phyloP scores from a whole-genome alignment of 352 stramenopile genomes.

The Phytophthora capsici region DNA sequence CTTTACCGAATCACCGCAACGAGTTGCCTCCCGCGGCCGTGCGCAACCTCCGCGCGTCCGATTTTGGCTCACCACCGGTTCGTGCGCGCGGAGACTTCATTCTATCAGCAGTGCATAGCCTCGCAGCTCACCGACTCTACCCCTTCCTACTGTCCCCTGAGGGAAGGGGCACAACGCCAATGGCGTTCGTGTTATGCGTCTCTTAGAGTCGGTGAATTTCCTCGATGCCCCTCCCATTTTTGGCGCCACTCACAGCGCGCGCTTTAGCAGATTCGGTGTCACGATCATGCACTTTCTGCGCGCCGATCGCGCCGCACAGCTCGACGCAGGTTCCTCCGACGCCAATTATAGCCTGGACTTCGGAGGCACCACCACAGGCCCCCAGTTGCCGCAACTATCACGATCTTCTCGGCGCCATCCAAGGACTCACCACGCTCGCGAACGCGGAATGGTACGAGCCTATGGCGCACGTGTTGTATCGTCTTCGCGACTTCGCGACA shows the following conservation, averaged over 20 bases:
- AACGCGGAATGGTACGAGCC: not conserved
- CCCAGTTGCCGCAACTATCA: not conserved
- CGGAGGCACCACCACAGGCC: not conserved
- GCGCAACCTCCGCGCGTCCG: not conserved
- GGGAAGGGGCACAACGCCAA: not conserved
- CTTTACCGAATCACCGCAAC: not conserved
- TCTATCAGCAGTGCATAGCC: not conserved
- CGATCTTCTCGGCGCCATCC: not conserved
- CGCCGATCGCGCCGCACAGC: not conserved
- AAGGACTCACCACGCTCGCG: not conserved
- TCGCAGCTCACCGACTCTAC: not conserved
- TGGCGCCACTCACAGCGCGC: not conserved
- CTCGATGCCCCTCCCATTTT: not conserved
- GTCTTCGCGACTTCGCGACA: too few species aligned
- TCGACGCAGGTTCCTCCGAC: too few species aligned
- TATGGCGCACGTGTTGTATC: not conserved
- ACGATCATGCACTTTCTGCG: conserved; percentile 4
- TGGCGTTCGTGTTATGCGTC: not conserved
- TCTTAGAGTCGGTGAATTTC: not conserved
- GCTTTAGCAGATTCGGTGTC: not conserved
- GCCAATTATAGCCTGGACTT: conserved; percentile 6
- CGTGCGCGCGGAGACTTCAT: not conserved
- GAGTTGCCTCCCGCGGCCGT: not conserved
- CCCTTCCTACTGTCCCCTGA: not conserved
- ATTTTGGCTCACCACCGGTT: not conserved